Percentiles rank a stretch among this genome's conserved stretches.
These are phyloP conservation scores for Penicillium sp. DNA, from an alignment of 2,329 filamentous ascomycete genomes.

Conservation along the genomic window DNA sequence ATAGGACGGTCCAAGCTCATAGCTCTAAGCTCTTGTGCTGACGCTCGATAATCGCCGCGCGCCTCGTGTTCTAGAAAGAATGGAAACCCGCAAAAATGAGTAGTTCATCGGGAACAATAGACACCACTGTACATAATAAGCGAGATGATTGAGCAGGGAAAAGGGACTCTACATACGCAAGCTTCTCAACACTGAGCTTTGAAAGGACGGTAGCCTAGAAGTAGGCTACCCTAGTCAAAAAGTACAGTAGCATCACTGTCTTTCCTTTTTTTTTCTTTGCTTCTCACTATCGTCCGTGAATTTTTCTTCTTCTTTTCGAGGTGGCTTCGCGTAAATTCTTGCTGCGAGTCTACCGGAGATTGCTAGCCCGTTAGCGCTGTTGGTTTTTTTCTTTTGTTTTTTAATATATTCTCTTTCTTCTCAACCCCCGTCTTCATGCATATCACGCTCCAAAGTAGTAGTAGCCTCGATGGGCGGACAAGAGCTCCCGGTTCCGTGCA, in stretches of 20 bases:
- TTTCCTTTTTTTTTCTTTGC: background rate
- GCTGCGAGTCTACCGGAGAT: constrained; percentile 1
- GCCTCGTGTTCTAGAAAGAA: constrained; percentile 8
- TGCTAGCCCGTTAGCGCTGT: background rate
- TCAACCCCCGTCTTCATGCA: background rate
- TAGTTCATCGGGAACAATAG: background rate
- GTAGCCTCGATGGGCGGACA: constrained; percentile 14
- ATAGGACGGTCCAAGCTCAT: background rate
- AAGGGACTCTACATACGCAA: background rate
- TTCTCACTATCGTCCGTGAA: background rate
- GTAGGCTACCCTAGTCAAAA: background rate
- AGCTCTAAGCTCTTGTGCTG: constrained; percentile 2
- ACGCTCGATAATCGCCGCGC: constrained; percentile 1
- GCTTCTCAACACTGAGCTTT: background rate
- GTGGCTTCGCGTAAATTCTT: background rate
- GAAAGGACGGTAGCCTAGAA: background rate
- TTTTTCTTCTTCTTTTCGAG: background rate
- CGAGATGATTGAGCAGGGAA: background rate
- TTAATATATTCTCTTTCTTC: constrained; percentile 7
- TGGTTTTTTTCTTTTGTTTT: background rate
- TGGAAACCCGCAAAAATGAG: background rate
- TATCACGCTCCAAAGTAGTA: background rate
- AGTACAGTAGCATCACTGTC: background rate
- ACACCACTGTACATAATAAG: background rate
- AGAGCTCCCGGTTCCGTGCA: constrained; percentile 29